Percentiles rank a stretch among this genome's conserved stretches.
Evolutionary conservation across 2,329 filamentous ascomycete genomes (phyloP).

Genomic region (Curvularia hawaiiensis): DNA sequence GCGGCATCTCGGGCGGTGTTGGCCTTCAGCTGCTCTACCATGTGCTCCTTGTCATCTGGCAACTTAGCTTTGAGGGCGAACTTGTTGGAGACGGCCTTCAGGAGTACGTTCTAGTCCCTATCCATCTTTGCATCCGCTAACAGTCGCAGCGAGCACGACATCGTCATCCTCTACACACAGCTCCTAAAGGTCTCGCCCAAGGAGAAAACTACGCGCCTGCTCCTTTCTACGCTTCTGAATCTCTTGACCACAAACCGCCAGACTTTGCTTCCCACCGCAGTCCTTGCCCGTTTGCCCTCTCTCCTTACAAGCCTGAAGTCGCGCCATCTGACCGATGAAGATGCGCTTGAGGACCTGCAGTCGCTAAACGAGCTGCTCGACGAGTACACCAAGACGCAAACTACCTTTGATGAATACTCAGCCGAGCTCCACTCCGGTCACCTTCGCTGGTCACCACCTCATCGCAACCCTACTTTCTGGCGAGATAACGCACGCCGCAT

Average conservation of each 20-base stretch:
- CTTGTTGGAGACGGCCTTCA: slow-evolving; percentile 80
- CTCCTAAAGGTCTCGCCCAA: slow-evolving; percentile 92
- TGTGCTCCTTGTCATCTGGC: slow-evolving; percentile 91
- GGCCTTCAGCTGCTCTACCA: slow-evolving; percentile 93
- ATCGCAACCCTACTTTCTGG: slow-evolving; percentile 88
- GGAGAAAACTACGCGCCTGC: slow-evolving; percentile 93
- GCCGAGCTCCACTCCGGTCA: slow-evolving; percentile 86
- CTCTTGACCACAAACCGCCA: slow-evolving; percentile 76
- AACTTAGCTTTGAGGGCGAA: slow-evolving; percentile 85
- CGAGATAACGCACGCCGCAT: slow-evolving; percentile 88
- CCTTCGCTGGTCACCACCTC: slow-evolving; percentile 89
- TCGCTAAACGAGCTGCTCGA: slow-evolving; percentile 69
- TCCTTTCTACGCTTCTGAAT: slow-evolving; percentile 88
- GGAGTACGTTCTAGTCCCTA: slow-evolving; percentile 62
- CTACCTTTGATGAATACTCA: slow-evolving; percentile 71
- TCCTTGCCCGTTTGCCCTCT: slow-evolving; percentile 78
- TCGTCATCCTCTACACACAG: slow-evolving; percentile 89
- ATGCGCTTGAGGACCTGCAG: slow-evolving; percentile 58
- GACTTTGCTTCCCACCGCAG: slow-evolving; percentile 77
- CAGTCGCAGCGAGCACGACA: slow-evolving; percentile 80
- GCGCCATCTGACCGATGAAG: slow-evolving; percentile 57
- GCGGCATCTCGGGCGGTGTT: slow-evolving; percentile 74
- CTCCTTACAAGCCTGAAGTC: slow-evolving; percentile 63
- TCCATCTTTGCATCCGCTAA: slow-evolving; percentile 19
- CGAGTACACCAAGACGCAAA: slow-evolving; percentile 77